phyloP scores from a whole-genome alignment of 1,139 yeast species.

The Saccharomyces pastorianus region DNA sequence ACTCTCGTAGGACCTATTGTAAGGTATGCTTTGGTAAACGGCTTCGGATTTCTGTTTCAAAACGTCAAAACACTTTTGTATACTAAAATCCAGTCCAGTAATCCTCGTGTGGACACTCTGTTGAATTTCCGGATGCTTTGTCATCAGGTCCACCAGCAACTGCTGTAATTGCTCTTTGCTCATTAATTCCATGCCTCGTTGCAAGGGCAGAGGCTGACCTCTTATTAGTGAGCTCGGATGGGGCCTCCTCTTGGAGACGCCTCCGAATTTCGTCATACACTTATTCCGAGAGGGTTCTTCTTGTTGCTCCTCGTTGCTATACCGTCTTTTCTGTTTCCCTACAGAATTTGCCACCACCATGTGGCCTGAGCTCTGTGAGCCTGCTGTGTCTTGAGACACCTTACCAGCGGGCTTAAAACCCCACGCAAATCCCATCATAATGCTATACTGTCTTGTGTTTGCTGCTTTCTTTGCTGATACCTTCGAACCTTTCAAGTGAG shows the following conservation, averaged over 20 bases:
- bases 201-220: constrained; percentile 28
- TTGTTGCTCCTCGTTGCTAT: neutral
- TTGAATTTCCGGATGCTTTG: constrained; percentile 24
- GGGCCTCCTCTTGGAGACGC: constrained; percentile 11
- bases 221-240: constrained; percentile 15
- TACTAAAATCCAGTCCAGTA: constrained; percentile 16
- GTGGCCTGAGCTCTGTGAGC: too few species aligned
- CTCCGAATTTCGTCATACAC: neutral
- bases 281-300: neutral
- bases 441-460: too few species aligned
- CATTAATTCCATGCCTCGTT: constrained; percentile 28
- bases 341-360: too few species aligned
- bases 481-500: too few species aligned
- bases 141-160: constrained; percentile 21
- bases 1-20: constrained; percentile 18
- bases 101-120: constrained; percentile 17
- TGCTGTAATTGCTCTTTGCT: constrained; percentile 22
- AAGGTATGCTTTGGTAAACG: constrained; percentile 25
- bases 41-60: constrained; percentile 22
- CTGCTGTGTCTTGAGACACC: too few species aligned
- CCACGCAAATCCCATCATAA: too few species aligned
- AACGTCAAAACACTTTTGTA: constrained; percentile 19
- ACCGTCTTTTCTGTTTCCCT: neutral
- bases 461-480: too few species aligned
- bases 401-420: too few species aligned